Base-by-base conservation (phyloP, 164 flowering plant genomes). In the Tetrastigma voinierianum region DNA sequence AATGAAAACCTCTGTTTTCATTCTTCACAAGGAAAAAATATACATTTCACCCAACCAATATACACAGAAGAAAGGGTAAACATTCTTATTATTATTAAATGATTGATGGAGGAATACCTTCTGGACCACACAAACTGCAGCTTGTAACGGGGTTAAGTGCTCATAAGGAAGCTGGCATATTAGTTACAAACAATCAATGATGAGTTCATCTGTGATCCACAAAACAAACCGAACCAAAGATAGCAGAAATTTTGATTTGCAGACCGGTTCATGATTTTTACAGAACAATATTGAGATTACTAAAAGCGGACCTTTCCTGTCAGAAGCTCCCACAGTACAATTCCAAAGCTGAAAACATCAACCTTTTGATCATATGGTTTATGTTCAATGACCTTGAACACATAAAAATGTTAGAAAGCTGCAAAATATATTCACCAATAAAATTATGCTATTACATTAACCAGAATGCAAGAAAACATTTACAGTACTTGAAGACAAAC, bases 101-200 rank as follows among this genome's bases (percentile, higher is more conserved):
- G 16, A 45, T 45, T 61, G 51, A 51, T 49, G 49, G 15, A 19
- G 52, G 16, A 24, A 62, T 81, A 90, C 98, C 95, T 90, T 83
- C 72, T 92, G 98, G 20, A 92, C 93, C 44, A 92, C 98, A 2
- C 93, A 96, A 7, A 92, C 86, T n/a, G 98, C 98, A 51, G 96
- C 98, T 78, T 92, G 96, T 71, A 92, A 76, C 18, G 96, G 98
- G 44, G 95, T 84, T 61, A 90, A 72, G 64, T 79, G 63, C 54
- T 82, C 86, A 59, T 92, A 90, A 2, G 98, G 98, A 71, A 92
- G 76, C 96, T 92, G 87, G 57, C 25, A 75, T 57, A 23, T 10
- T 14, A 70, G 18, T 56, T 48, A 69, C 7, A 45, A 66, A 60
- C 14, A 71, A 11, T 20, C 67, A 8, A 23, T 32, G 40, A 32